Evolutionary conservation across 208 protist genomes (phyloP), one percentile per base, ranked within the genome.

Genomic region (Crithidia bombi): DNA sequence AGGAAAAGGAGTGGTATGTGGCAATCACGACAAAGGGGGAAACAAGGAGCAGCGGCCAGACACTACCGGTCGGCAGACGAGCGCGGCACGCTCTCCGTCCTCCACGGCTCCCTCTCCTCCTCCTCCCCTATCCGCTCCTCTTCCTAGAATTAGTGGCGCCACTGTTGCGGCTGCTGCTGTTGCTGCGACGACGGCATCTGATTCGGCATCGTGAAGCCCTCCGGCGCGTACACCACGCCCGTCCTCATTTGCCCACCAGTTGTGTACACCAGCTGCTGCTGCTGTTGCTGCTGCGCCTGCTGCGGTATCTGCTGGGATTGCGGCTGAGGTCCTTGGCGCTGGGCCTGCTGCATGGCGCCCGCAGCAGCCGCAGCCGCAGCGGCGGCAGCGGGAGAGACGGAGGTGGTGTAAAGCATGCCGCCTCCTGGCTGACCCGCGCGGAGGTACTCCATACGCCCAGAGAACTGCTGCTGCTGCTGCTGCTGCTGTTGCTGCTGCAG

Each of bases 201-300:
- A 26, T 66, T 65, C 12, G 63, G 43, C 71, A 77, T 66, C 3
- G 64, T 30, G 25, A 67, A 77, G 2, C 63, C 57, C 14, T 77
- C 71, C 10, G 71, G 39, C 4, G 71, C 43, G 64, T 77, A 77
- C 55, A 77, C 55, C 7, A 77, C 64, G 41, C 71, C 63, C 4
- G 70, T 26, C 12, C 71, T 63, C 55, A 77, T 61, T 19, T 64
- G 71, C 12, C 52, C 55, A 28, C 64, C 70, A 5, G 70, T 39
- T 1, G 71, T 52, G 64, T 77, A 77, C 17, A 77, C 52, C 28
- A 77, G 6, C 21, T 73, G 73, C 52, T 73, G 73, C 39, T 79
- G 73, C 35, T 73, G 58, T 47, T 32, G 62, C 28, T 43, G 25
- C 44, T 58, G n/a, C n/a, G n/a, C n/a, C n/a, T n/a, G 70, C 38